phyloP scores from a whole-genome alignment of 2,329 filamentous ascomycete species.

The Ramichloridium luteum region DNA sequence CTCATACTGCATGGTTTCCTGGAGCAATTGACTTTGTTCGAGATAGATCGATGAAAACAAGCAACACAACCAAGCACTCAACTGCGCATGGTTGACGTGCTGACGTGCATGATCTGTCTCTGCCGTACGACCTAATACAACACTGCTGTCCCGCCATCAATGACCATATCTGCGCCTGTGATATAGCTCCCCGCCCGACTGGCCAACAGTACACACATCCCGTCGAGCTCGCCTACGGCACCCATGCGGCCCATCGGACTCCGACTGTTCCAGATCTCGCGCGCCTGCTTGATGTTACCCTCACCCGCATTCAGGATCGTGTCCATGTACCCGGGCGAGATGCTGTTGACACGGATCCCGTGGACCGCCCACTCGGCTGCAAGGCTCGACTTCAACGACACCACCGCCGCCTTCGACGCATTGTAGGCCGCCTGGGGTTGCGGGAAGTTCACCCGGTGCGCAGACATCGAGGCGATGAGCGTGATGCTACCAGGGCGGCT shows the following conservation, averaged over 20 bases:
- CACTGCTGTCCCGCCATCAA: conserved; percentile 24
- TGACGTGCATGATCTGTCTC: too few relatives aligned
- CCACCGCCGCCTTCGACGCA: conserved; percentile 54
- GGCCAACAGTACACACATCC: conserved; percentile 26
- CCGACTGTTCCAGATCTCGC: conserved; percentile 22
- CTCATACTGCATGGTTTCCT: too few relatives aligned
- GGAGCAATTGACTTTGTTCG: too few relatives aligned
- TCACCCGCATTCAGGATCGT: conserved; percentile 51
- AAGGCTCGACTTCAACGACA: conserved; percentile 51
- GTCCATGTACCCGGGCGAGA: conserved; percentile 67
- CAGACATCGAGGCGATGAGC: conserved; percentile 56
- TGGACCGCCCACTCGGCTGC: conserved; percentile 62
- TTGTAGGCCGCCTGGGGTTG: conserved; percentile 65
- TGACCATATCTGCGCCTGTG: conserved; percentile 27
- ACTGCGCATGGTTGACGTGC: too few relatives aligned
- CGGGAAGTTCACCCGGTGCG: conserved; percentile 56
- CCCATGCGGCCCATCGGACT: conserved; percentile 31
- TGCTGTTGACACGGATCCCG: conserved; percentile 58
- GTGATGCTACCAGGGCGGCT: conserved; percentile 37
- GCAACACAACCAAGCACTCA: too few relatives aligned
- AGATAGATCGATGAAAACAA: too few relatives aligned
- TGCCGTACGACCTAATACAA: too few relatives aligned
- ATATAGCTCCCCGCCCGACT: conserved; percentile 26
- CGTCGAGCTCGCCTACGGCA: conserved; percentile 26
- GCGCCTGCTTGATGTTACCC: conserved; percentile 23